These are phyloP conservation scores for Lunularia cruciata DNA, from an alignment of 225 moss, liverwort and hornwort species.

Conservation along the genomic window DNA sequence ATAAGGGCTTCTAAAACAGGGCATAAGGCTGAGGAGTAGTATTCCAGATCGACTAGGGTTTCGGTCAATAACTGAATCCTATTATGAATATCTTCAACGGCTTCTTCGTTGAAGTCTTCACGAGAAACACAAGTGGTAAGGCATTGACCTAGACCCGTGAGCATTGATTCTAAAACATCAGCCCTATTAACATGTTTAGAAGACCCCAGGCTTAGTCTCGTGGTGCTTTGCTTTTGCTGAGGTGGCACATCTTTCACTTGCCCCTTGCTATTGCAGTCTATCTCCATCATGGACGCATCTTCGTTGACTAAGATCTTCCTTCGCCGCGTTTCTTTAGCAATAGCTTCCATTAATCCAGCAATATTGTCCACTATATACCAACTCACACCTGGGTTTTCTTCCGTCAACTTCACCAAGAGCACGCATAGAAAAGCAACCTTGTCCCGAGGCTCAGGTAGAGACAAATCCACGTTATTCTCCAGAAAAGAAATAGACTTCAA, in stretches of 20 bases:
- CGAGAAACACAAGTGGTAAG: conserved; percentile 31
- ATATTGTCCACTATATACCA: conserved; percentile 38
- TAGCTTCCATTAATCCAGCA: conserved; percentile 34
- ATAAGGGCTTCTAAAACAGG: conserved; percentile 39
- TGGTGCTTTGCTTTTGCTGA: background rate
- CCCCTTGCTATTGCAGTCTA: conserved; percentile 4
- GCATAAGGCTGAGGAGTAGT: conserved; percentile 4
- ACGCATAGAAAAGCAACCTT: conserved; percentile 27
- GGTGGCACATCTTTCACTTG: conserved; percentile 1
- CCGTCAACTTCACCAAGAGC: conserved; percentile 40
- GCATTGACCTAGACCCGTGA: conserved; percentile 35
- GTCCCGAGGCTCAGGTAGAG: background rate
- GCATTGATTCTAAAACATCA: conserved; percentile 12
- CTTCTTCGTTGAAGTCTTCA: conserved; percentile 22
- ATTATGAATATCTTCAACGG: conserved; percentile 27
- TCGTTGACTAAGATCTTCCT: conserved; percentile 2
- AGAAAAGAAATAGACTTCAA: background rate
- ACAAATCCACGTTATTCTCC: conserved; percentile 3
- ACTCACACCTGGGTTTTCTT: conserved; percentile 30
- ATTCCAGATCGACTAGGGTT: conserved; percentile 12
- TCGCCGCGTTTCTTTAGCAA: conserved; percentile 17
- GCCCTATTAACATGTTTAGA: background rate
- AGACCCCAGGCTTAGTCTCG: background rate
- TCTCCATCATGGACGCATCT: background rate
- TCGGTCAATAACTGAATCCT: conserved; percentile 22